A percentile compares a stretch with the other conserved stretches of the same genome.
Conservation (phyloP, 345 rosid genomes). For the Salix dunnii region DNA sequence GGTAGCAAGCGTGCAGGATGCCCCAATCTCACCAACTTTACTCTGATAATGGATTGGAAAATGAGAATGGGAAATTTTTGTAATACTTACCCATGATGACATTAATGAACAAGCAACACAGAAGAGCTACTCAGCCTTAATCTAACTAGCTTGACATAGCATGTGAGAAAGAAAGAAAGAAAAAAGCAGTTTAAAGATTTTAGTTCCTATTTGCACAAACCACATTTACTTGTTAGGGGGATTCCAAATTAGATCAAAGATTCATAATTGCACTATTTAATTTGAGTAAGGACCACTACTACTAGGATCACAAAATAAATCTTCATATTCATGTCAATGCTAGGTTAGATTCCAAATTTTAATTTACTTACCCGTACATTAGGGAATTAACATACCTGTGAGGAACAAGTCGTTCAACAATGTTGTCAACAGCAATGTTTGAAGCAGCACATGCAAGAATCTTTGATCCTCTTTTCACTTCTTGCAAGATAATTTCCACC, state of each 20-base stretch:
- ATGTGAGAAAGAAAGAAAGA: not conserved
- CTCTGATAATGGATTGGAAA: constrained; percentile 29
- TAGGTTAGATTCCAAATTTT: too few relatives aligned
- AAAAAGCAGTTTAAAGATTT: not conserved
- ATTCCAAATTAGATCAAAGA: not conserved
- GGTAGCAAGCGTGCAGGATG: constrained; percentile 96
- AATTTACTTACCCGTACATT: not conserved
- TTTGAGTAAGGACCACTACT: not conserved
- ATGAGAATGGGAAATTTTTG: not conserved
- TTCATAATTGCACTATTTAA: not conserved
- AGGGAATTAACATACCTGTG: constrained; percentile 54
- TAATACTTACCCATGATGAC: not conserved
- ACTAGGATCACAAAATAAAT: constrained; percentile 1
- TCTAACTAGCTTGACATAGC: not conserved
- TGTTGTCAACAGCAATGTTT: constrained; percentile 95
- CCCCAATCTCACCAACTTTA: constrained; percentile 88
- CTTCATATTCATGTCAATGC: not conserved
- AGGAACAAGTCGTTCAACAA: constrained; percentile 88
- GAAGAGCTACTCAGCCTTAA: not conserved
- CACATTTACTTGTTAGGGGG: not conserved
- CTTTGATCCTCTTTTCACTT: constrained; percentile 91
- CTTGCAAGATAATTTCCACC: constrained; percentile 87
- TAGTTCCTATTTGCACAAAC: not conserved
- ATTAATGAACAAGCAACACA: not conserved
- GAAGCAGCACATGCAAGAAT: constrained; percentile 98